Evolutionary conservation across 129 eudicot species (phyloP), one percentile per base, ranked within the genome.

Genomic region (Sambucus nigra): DNA sequence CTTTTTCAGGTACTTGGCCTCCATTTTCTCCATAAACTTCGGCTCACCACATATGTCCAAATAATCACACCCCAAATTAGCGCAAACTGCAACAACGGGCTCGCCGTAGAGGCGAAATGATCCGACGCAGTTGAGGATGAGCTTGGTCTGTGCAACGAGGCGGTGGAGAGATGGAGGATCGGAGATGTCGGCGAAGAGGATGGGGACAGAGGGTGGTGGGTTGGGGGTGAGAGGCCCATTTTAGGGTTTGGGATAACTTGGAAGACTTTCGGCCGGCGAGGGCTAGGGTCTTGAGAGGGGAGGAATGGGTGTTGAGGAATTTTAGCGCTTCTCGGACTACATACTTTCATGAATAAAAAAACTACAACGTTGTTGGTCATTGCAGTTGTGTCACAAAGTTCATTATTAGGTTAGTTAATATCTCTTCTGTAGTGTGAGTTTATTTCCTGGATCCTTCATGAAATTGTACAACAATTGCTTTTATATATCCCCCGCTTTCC

Each of bases 1-100:
- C 95, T 55, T 64, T 73, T 27, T 76, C 89, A 59, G 75, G 63
- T 73, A 82, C 50, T 17, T 15, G 0, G 74, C 94, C 62, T 86
- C 95, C 89, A 80, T 81, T 57, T 65, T 79, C 94, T 91, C 99
- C 99, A 91, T 91, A 45, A 91, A 86, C 66, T 86, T 95, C 35
- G 94, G 94, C 63, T 91, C 98, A 12, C 99, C 99, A 23, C 77
- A 72, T 15, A 91, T 91, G 49, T 91, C 99, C 47, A 91, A 47
- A 48, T 91, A 91, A 64, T 85, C 94, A 32, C 89, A 76, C 5
- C 95, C 94, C 32, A 63, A 24, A 9, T 79, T 89, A 19, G 68
- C 87, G 40, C 99, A 86, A 1, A 95, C 99, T 9, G 76, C 59
- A 2, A 91, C 95, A 1, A 82, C 94, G 21, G 89, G 81, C 21